Percentiles rank a stretch among this genome's conserved stretches.
Evolutionary conservation across 805 yeast species (phyloP).

Genomic region (Metschnikowia anglica): DNA sequence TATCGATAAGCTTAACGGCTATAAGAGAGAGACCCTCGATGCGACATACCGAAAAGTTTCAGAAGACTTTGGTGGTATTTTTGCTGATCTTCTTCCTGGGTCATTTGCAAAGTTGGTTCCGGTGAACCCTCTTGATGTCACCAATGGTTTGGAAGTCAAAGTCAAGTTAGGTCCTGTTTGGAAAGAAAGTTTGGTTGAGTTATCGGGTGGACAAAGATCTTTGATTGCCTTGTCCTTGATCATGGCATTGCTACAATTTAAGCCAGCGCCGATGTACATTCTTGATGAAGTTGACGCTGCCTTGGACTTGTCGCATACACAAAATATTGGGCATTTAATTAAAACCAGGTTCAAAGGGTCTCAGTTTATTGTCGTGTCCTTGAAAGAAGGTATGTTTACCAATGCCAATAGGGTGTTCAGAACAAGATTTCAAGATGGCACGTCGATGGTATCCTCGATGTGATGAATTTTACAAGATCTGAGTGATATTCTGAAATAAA

Average conservation of each 20-base stretch:
- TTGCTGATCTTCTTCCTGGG: slow-evolving; percentile 83
- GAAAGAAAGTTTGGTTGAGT: slow-evolving; percentile 93
- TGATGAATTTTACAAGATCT: slow-evolving; percentile 22
- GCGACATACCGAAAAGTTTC: slow-evolving; percentile 87
- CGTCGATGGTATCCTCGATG: slow-evolving; percentile 82
- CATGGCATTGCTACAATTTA: slow-evolving; percentile 86
- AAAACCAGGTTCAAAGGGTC: slow-evolving; percentile 94
- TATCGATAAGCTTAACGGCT: slow-evolving; percentile 75
- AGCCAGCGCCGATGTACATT: slow-evolving; percentile 98
- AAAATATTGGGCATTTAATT: slow-evolving; percentile 93
- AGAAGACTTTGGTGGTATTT: slow-evolving; percentile 84
- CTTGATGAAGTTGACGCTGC: slow-evolving; percentile 99
- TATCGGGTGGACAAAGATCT: slow-evolving; percentile 97
- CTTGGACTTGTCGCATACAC: slow-evolving; percentile 92
- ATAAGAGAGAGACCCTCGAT: slow-evolving; percentile 77
- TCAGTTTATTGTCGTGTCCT: slow-evolving; percentile 92
- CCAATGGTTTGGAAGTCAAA: slow-evolving; percentile 86
- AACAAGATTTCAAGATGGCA: slow-evolving; percentile 94
- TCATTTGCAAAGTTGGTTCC: slow-evolving; percentile 89
- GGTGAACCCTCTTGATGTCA: slow-evolving; percentile 74
- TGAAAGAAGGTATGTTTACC: slow-evolving; percentile 97
- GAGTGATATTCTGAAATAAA: slow-evolving; percentile 2
- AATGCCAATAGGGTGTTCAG: slow-evolving; percentile 94
- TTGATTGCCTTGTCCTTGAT: slow-evolving; percentile 89
- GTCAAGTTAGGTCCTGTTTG: slow-evolving; percentile 90